Conservation (phyloP, 495 filamentous ascomycete species). For the Neurospora africana region DNA sequence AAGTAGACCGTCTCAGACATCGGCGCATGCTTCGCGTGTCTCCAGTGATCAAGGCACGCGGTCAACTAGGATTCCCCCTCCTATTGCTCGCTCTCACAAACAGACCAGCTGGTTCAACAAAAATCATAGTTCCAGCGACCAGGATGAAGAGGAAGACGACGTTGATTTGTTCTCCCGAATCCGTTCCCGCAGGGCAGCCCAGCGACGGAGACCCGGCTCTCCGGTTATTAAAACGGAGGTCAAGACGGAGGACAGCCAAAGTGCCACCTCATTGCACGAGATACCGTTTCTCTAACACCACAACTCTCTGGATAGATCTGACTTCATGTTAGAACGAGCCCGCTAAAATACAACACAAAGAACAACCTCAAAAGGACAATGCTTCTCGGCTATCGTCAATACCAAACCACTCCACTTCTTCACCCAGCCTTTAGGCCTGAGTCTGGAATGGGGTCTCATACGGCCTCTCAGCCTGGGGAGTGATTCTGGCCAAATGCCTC, state of each 20-base stretch:
- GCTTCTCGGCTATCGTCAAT: neutral
- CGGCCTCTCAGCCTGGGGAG: constrained; percentile 70
- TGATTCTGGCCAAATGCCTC: constrained; percentile 72
- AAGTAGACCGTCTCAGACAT: neutral
- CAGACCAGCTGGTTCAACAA: neutral
- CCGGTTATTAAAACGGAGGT: neutral
- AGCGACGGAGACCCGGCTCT: constrained; percentile 6
- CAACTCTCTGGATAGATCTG: neutral
- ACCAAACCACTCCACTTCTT: neutral
- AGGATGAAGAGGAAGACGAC: constrained; percentile 12
- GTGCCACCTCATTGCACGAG: constrained; percentile 9
- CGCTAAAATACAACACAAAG: neutral
- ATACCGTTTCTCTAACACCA: constrained; percentile 20
- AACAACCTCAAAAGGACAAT: constrained; percentile 5
- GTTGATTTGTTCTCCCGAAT: constrained; percentile 13
- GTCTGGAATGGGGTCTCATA: constrained; percentile 56
- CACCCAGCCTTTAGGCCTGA: constrained; percentile 19
- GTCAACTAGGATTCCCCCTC: neutral
- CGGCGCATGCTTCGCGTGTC: neutral
- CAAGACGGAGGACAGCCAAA: constrained; percentile 5
- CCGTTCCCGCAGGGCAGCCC: constrained; percentile 10
- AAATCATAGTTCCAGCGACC: neutral
- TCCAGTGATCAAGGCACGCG: neutral
- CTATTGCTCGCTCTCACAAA: neutral
- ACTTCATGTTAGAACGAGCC: neutral